Evolutionary conservation across 1,284 basidiomycete species (phyloP), one percentile per base, ranked within the genome.

Genomic region (Ustilago xerochloae): DNA sequence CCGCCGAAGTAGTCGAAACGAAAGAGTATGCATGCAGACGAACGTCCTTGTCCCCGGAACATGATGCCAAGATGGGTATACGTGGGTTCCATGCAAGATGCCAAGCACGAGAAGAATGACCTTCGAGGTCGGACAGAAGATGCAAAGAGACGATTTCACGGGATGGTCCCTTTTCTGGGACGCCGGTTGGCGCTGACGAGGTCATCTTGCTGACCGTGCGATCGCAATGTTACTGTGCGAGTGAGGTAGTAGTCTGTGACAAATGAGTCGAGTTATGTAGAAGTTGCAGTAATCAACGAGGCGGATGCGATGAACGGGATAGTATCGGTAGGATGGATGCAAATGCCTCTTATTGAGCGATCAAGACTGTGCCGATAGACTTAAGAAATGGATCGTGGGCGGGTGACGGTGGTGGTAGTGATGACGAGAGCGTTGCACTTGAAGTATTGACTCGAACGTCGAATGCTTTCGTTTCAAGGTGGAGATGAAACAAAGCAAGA

Each of bases 11-110:
- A 15, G 57, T 61, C 60, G 49, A 62, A 9, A 67, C 49, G 18
- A 84, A 78, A 26, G 85, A 85, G 86, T 95, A 97, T 26, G 87
- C 87, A 84, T 93, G 96, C 59, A 99, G 85, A 41, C 93, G 88
- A 61, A 98, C 92, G 3, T 93, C 90, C 85, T 94, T 96, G 86
- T 99, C 96, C 8, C 92, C 90, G 3, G 95, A 97, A 84, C 95
- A 98, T 6, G 94, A 93, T 0, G 96, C 94, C 15, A 99, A 87
- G 15, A 96, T 84, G 0, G 92, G 89, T 66, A 91, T 89, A 6
- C 88, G 86, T 0, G 94, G 93, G 83, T 97, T 98, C 93, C 95
- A 99, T 7, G 93, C 90, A 29, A 94, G 87, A 64, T 90, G 87
- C 96, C 96, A 99, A 18, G 80, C 82, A 7, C 71, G 18, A 90